Percentiles rank a stretch among this genome's conserved stretches.
Evolutionary conservation across 164 flowering plant species (phyloP).

Genomic region (Tinospora cordifolia): DNA sequence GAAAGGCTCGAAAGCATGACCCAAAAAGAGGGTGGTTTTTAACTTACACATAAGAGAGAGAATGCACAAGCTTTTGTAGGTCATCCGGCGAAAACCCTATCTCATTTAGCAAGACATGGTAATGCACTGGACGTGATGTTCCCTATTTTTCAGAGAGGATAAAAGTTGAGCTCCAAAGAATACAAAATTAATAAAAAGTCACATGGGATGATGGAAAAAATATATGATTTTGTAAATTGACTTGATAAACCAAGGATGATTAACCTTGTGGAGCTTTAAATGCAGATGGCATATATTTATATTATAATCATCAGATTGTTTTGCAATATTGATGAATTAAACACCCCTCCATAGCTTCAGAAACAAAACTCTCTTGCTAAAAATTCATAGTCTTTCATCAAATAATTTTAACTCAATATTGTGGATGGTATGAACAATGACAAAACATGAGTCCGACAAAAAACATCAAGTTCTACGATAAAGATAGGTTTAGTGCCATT

Average conservation of each 20-base stretch:
- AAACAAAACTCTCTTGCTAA: background rate
- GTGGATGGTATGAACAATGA: background rate
- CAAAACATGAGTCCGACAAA: background rate
- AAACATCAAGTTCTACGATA: background rate
- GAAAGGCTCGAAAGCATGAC: background rate
- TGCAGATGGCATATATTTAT: background rate
- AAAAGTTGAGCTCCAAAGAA: background rate
- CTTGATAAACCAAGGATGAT: background rate
- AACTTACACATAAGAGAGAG: conserved; percentile 80
- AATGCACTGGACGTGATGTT: conserved; percentile 77
- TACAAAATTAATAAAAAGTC: background rate
- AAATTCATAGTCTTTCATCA: background rate
- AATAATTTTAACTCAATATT: background rate
- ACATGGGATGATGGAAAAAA: background rate
- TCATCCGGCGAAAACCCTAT: conserved; percentile 78
- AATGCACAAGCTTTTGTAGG: conserved; percentile 59
- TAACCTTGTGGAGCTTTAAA: no score
- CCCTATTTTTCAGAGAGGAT: conserved; percentile 41
- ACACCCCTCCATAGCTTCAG: no score
- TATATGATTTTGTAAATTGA: background rate
- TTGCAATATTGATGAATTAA: background rate
- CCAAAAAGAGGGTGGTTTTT: background rate
- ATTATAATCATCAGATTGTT: background rate
- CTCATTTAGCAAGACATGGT: conserved; percentile 81
- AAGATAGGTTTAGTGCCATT: no score